Conservation (phyloP, 2,329 filamentous ascomycete genomes). For the Alternaria sp. region DNA sequence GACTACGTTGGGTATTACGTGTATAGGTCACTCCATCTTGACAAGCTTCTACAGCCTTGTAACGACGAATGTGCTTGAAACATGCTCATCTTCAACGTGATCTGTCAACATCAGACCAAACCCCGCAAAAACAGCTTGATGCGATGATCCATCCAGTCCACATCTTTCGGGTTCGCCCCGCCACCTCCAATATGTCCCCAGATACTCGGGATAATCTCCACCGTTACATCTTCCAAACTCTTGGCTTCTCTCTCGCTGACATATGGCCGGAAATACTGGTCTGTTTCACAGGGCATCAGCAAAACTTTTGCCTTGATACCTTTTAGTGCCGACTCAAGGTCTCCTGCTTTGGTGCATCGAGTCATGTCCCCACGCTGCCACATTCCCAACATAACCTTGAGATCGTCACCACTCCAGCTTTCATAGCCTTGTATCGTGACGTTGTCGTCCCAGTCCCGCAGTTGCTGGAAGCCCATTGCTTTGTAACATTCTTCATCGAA, state of each 20-base stretch:
- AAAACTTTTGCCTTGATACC: slow-evolving; percentile 49
- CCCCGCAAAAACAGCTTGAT: slow-evolving; percentile 22
- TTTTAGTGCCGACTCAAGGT: slow-evolving; percentile 44
- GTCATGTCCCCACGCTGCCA: slow-evolving; percentile 55
- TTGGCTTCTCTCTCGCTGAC: slow-evolving; percentile 50
- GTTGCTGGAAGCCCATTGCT: slow-evolving; percentile 36
- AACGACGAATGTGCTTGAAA: neutral
- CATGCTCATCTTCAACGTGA: neutral
- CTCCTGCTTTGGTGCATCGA: slow-evolving; percentile 35
- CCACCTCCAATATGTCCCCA: slow-evolving; percentile 55
- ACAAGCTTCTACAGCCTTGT: neutral
- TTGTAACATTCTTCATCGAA: slow-evolving; percentile 52
- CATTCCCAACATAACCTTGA: slow-evolving; percentile 50
- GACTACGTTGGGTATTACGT: neutral
- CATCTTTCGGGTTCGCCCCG: slow-evolving; percentile 46
- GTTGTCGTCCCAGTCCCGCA: slow-evolving; percentile 41
- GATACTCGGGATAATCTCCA: slow-evolving; percentile 48
- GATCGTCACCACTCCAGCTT: slow-evolving; percentile 48
- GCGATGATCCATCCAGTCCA: slow-evolving; percentile 29
- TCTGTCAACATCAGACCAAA: neutral
- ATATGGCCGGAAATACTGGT: slow-evolving; percentile 54
- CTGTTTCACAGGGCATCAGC: slow-evolving; percentile 52
- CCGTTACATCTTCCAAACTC: slow-evolving; percentile 40
- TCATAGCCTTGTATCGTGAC: slow-evolving; percentile 27
- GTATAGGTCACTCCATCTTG: neutral